Percentiles rank a stretch among this genome's conserved stretches.
Evolutionary conservation across 805 yeast genomes (phyloP).

Genomic region (Candida nemodendra): DNA sequence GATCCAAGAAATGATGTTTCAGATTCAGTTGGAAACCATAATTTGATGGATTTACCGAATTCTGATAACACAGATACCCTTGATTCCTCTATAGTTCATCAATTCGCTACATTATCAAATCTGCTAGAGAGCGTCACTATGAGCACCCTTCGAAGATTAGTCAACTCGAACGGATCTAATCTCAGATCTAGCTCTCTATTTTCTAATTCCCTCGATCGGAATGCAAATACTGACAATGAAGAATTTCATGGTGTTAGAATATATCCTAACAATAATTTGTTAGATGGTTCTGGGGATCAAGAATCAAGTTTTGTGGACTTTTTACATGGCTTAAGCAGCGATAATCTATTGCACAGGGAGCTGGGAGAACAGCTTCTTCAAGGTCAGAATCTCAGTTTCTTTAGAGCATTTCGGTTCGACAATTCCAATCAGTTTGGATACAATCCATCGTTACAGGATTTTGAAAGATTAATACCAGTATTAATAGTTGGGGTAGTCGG

Average conservation of each 20-base stretch:
- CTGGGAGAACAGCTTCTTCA: slow-evolving; percentile 32
- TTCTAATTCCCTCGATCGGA: slow-evolving; percentile 4
- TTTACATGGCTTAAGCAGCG: slow-evolving; percentile 29
- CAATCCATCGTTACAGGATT: slow-evolving; percentile 10
- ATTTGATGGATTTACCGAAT: too few relatives aligned
- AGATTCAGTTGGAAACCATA: too few relatives aligned
- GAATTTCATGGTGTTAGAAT: slow-evolving; percentile 21
- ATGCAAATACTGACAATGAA: slow-evolving; percentile 6
- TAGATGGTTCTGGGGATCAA: slow-evolving; percentile 8
- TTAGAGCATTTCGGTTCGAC: slow-evolving; percentile 44
- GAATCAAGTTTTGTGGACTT: slow-evolving; percentile 47
- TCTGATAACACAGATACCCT: slow-evolving; percentile 6
- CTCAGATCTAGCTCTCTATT: slow-evolving; percentile 1
- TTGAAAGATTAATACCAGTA: slow-evolving; percentile 27
- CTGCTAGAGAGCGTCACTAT: slow-evolving; percentile 28
- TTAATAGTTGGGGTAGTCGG: slow-evolving; percentile 33
- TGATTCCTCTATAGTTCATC: slow-evolving; percentile 19
- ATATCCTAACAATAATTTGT: slow-evolving; percentile 14
- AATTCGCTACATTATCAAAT: slow-evolving; percentile 27
- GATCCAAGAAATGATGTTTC: too few relatives aligned
- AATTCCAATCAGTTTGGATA: slow-evolving; percentile 18
- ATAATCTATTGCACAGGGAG: slow-evolving; percentile 25
- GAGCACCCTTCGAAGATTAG: slow-evolving; percentile 25
- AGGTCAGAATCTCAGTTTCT: slow-evolving; percentile 33
- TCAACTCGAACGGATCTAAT: slow-evolving; percentile 11